phyloP scores from a whole-genome alignment of 805 yeast species.

The Saccharomycopsis schoenii region DNA sequence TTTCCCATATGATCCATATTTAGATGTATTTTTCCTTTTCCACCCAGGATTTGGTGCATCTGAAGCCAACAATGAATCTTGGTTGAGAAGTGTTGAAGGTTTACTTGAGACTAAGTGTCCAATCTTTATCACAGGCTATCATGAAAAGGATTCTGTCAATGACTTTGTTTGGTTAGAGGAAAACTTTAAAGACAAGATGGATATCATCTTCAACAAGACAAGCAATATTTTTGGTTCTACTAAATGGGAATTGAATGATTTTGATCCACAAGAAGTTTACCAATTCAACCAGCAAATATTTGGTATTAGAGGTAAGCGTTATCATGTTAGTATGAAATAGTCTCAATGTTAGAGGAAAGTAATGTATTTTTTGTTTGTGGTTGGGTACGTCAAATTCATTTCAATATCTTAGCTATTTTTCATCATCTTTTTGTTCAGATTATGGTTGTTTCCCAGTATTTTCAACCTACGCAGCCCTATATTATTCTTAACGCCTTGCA shows the following conservation, averaged over 20 bases:
- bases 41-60: constrained; percentile 91
- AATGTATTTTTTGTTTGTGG: too few species aligned
- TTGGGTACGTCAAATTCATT: not conserved
- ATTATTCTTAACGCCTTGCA: not conserved
- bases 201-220: constrained; percentile 65
- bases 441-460: not conserved
- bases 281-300: constrained; percentile 84
- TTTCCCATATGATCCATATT: constrained; percentile 95
- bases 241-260: constrained; percentile 90
- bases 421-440: too few species aligned
- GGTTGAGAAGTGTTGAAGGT: constrained; percentile 80
- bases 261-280: constrained; percentile 86
- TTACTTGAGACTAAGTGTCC: constrained; percentile 90
- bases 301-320: constrained; percentile 93
- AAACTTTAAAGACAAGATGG: constrained; percentile 66
- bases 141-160: constrained; percentile 55
- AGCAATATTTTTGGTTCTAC: constrained; percentile 74
- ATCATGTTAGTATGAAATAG: constrained; percentile 48
- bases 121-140: constrained; percentile 82
- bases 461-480: not conserved
- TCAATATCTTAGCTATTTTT: not conserved
- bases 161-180: constrained; percentile 65
- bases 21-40: constrained; percentile 86
- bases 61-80: constrained; percentile 75
- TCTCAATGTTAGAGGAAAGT: too few species aligned